Evolutionary conservation across 129 eudicot genomes (phyloP).

Genomic region (Artemisia annua): DNA sequence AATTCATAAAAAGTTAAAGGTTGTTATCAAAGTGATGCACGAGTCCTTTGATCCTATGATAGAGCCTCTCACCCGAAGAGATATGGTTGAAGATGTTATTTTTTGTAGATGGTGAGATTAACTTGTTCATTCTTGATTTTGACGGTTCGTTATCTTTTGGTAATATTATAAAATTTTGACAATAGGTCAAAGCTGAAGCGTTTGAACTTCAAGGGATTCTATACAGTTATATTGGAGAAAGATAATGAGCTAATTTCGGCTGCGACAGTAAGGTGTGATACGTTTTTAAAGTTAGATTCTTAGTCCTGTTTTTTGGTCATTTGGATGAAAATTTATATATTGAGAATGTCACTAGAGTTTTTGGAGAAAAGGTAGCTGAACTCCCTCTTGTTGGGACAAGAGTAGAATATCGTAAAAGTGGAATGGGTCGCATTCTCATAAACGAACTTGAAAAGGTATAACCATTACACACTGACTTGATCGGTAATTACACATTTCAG

Average conservation of each 20-base stretch:
- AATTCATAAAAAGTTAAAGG: slow-evolving; percentile 49
- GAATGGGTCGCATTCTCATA: slow-evolving; percentile 79
- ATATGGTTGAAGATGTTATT: slow-evolving; percentile 69
- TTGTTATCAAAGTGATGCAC: slow-evolving; percentile 65
- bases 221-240: slow-evolving; percentile 70
- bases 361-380: slow-evolving; percentile 78
- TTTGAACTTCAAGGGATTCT: slow-evolving; percentile 69
- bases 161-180: background rate
- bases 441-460: slow-evolving; percentile 75
- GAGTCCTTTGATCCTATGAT: slow-evolving; percentile 73
- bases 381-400: slow-evolving; percentile 77
- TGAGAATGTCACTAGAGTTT: slow-evolving; percentile 42
- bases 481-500: background rate
- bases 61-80: slow-evolving; percentile 60
- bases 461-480: background rate
- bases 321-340: slow-evolving; percentile 11
- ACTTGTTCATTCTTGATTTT: background rate
- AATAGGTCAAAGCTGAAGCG: slow-evolving; percentile 75
- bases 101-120: slow-evolving; percentile 55
- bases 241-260: slow-evolving; percentile 64
- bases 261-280: slow-evolving; percentile 58
- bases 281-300: background rate
- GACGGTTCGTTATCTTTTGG: background rate
- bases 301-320: background rate
- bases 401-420: slow-evolving; percentile 60